Percentiles rank a stretch among this genome's conserved stretches.
Conservation (phyloP, 345 rosid genomes). For the Hibiscus trionum region DNA sequence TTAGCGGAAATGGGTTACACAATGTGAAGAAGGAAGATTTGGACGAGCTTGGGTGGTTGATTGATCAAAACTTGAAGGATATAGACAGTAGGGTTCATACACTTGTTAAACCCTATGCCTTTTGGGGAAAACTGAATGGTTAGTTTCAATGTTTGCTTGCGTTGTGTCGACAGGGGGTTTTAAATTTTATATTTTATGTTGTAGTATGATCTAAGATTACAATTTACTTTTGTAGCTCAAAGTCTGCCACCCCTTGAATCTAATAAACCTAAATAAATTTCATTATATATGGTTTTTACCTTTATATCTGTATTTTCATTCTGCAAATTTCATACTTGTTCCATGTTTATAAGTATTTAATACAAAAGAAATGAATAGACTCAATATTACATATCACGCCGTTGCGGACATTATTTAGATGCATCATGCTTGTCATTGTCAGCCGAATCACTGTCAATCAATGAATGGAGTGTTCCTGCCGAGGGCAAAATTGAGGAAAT, state of each 20-base stretch:
- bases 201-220: too few species aligned
- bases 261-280: neutral
- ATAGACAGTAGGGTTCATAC: neutral
- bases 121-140: neutral
- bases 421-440: too few species aligned
- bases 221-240: neutral
- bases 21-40: slow-evolving; percentile 10
- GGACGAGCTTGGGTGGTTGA: slow-evolving; percentile 8
- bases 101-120: neutral
- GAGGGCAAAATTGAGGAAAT: too few species aligned
- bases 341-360: too few species aligned
- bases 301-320: neutral
- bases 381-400: too few species aligned
- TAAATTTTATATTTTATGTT: too few species aligned
- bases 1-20: slow-evolving; percentile 8
- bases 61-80: slow-evolving; percentile 23
- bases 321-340: too few species aligned
- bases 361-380: too few species aligned
- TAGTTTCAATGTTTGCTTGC: neutral
- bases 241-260: neutral
- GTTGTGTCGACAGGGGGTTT: neutral
- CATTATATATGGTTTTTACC: neutral
- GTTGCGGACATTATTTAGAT: too few species aligned
- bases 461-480: too few species aligned
- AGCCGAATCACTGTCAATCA: too few species aligned